Base-by-base conservation (phyloP, 2,329 filamentous ascomycete genomes). In the Sclerotinia nivalis region DNA sequence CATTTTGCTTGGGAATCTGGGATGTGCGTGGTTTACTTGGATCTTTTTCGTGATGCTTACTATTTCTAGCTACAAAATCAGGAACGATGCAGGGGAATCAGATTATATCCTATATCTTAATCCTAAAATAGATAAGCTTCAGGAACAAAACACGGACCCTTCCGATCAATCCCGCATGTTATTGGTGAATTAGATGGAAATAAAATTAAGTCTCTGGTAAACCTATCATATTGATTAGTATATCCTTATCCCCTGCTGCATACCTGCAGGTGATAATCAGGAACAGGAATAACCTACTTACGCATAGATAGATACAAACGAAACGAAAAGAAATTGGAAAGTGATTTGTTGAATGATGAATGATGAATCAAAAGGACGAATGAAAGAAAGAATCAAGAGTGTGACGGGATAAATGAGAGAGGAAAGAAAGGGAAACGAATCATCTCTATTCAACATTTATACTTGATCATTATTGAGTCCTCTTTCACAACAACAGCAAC, bases 141-240 rank as follows among this genome's bases (percentile, higher is more conserved):
- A 64, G 60, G 60, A 10, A 64, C 60, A 4, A 4, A 31, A 20
- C 60, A 50, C 45, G 31, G 60, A 40, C 47, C 43, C 5, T 10
- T 4, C 28, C 45, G 28, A 50, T 49, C 0, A 37, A 37, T 22
- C 0, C 2, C 6, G n/a, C 6, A 22, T 50, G 6, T 62, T 5
- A 50, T 62, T 62, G 60, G 60, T 25, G 45, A 18, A n/a, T n/a
- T 1, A 5, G 2, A 6, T 10, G 13, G 22, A 50, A 37, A 25
- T 62, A 5, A 60, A 60, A 60, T 60, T 5, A 28, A 18, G 15
- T 20, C 25, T 60, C n/a, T 28, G 1, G 12, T 18, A 5, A 13
- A 60, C 55, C 55, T 9, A n/a, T 58, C 55, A 58, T 49, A 58
- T 49, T 49, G 47, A 49, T n/a, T 56, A 56, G 54, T 10, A 1